Conservation (phyloP, 129 eudicot genomes). For the Scalesia atractyloides region DNA sequence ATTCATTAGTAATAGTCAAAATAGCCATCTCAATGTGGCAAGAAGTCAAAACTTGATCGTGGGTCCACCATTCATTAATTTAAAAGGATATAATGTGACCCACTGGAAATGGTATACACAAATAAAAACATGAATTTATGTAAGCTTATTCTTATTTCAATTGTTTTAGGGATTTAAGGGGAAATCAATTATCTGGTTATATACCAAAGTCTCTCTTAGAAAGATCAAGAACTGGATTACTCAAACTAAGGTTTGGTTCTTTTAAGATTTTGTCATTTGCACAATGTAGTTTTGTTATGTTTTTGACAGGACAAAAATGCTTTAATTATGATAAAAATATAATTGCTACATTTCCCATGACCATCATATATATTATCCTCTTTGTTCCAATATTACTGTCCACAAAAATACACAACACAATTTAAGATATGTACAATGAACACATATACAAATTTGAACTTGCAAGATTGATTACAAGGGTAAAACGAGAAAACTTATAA, state of each 20-base stretch:
- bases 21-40: too few species aligned
- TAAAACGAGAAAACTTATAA: too few species aligned
- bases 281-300: background rate
- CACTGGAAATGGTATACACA: background rate
- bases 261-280: constrained; percentile 1
- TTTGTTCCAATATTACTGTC: too few species aligned
- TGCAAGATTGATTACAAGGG: too few species aligned
- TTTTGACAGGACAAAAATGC: background rate
- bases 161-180: constrained; percentile 27
- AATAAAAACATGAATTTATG: background rate
- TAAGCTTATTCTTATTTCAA: constrained; percentile 6
- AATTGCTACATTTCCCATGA: background rate
- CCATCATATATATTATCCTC: background rate
- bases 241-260: constrained; percentile 28
- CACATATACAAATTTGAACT: too few species aligned
- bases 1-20: background rate
- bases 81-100: background rate
- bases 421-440: too few species aligned
- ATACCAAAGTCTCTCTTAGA: constrained; percentile 33
- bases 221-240: constrained; percentile 35
- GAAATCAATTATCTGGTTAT: constrained; percentile 34
- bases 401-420: too few species aligned
- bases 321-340: background rate
- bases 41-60: background rate
- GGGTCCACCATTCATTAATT: background rate